These are phyloP conservation scores for Reutealis trisperma DNA, from an alignment of 345 rosid genomes.

Conservation along the genomic window DNA sequence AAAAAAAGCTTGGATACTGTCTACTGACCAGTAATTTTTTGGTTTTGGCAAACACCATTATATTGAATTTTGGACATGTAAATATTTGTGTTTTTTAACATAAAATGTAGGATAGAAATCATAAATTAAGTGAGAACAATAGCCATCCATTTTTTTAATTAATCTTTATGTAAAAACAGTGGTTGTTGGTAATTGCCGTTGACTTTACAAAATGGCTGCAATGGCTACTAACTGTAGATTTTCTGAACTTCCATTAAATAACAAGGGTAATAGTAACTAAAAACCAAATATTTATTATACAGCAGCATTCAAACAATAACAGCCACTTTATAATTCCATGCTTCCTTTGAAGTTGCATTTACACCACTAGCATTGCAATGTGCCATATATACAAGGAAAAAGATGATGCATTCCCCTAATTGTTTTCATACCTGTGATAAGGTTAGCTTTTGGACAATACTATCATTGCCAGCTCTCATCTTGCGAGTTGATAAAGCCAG, in stretches of 20 bases:
- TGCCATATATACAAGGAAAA: background rate
- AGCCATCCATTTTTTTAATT: background rate
- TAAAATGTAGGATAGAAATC: too few species aligned
- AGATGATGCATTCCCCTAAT: background rate
- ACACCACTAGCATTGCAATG: background rate
- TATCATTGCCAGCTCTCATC: constrained; percentile 94
- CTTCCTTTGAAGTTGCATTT: background rate
- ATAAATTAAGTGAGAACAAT: background rate
- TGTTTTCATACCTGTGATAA: constrained; percentile 69
- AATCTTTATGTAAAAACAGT: background rate
- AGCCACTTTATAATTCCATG: background rate
- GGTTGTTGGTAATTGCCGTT: background rate
- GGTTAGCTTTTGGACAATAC: constrained; percentile 81
- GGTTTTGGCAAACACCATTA: too few species aligned
- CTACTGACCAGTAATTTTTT: too few species aligned
- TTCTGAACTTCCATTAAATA: background rate
- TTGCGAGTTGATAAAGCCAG: constrained; percentile 83
- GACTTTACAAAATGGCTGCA: background rate
- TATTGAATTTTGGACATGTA: too few species aligned
- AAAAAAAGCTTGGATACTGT: too few species aligned
- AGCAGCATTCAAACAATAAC: background rate
- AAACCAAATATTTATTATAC: background rate
- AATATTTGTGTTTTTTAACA: too few species aligned
- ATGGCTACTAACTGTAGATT: background rate
- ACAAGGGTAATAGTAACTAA: background rate